Conservation (phyloP, 208 protist species). For the Trypanosoma platydactyli region DNA sequence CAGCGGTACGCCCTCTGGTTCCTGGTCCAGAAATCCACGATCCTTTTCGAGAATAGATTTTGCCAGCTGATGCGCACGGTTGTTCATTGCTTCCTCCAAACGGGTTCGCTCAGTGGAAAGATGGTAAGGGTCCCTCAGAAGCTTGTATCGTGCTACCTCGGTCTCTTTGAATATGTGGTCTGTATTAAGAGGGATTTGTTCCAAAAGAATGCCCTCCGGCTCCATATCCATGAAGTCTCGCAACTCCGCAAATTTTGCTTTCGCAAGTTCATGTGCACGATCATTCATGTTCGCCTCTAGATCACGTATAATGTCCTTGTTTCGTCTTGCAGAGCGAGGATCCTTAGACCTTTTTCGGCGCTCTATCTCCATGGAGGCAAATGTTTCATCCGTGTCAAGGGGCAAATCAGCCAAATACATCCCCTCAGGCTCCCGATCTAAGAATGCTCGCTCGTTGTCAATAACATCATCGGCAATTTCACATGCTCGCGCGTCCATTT, state of each 20-base stretch:
- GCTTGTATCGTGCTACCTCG: constrained; percentile 68
- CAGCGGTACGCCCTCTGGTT: constrained; percentile 84
- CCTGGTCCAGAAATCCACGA: constrained; percentile 67
- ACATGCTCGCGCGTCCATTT: constrained; percentile 60
- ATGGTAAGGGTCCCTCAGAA: constrained; percentile 27
- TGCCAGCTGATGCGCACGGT: constrained; percentile 58
- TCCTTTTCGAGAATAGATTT: constrained; percentile 51
- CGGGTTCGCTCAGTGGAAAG: constrained; percentile 27
- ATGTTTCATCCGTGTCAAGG: constrained; percentile 61
- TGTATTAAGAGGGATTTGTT: constrained; percentile 68
- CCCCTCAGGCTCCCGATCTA: constrained; percentile 80
- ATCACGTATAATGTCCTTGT: constrained; percentile 65
- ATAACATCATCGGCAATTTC: constrained; percentile 72
- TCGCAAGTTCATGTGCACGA: constrained; percentile 67
- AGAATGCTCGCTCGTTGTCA: constrained; percentile 66
- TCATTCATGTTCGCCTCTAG: constrained; percentile 71
- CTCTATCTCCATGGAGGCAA: constrained; percentile 74
- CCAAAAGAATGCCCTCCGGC: constrained; percentile 68
- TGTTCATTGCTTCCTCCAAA: constrained; percentile 59
- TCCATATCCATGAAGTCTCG: constrained; percentile 77
- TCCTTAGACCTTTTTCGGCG: constrained; percentile 60
- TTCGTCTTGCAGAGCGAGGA: constrained; percentile 49
- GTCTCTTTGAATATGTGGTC: constrained; percentile 78
- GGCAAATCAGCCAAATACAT: constrained; percentile 79
- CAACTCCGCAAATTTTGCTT: constrained; percentile 57